These are phyloP conservation scores for Endocladia muricata DNA, from an alignment of 31 red algal genomes.

Conservation along the genomic window DNA sequence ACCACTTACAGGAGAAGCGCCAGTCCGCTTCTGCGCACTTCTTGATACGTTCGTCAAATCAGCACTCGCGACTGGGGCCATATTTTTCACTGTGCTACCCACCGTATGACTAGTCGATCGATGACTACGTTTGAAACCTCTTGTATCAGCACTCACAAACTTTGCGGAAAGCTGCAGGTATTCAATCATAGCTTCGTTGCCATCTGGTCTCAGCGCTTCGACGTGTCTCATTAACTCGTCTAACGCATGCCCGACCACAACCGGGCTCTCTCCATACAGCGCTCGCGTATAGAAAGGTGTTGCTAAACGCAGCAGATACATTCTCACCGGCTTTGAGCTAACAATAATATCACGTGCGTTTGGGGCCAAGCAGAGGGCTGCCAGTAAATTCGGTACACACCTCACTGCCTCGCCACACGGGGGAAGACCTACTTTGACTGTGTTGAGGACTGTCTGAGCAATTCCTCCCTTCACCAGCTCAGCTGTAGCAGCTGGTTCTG, in stretches of 20 bases:
- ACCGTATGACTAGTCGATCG: too few relatives aligned
- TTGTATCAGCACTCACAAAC: constrained; percentile 42
- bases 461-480: constrained; percentile 66
- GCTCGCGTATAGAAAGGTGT: constrained; percentile 79
- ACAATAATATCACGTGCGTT: constrained; percentile 58
- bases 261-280: constrained; percentile 73
- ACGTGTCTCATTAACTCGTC: constrained; percentile 88
- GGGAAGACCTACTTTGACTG: constrained; percentile 59
- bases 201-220: constrained; percentile 56
- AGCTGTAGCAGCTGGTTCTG: constrained; percentile 79
- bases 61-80: not conserved
- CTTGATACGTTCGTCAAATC: not conserved
- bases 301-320: constrained; percentile 65
- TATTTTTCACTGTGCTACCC: too few relatives aligned
- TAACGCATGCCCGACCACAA: constrained; percentile 60
- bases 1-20: not conserved
- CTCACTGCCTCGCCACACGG: constrained; percentile 71
- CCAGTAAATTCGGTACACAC: constrained; percentile 66
- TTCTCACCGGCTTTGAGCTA: constrained; percentile 28
- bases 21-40: not conserved
- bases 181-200: constrained; percentile 52
- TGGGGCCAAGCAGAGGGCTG: constrained; percentile 71
- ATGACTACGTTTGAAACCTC: not conserved
- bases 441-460: constrained; percentile 55
- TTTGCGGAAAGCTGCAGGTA: constrained; percentile 57